These are phyloP conservation scores for Tritrichomonas musculus DNA, from an alignment of 208 protist genomes.

Conservation along the genomic window DNA sequence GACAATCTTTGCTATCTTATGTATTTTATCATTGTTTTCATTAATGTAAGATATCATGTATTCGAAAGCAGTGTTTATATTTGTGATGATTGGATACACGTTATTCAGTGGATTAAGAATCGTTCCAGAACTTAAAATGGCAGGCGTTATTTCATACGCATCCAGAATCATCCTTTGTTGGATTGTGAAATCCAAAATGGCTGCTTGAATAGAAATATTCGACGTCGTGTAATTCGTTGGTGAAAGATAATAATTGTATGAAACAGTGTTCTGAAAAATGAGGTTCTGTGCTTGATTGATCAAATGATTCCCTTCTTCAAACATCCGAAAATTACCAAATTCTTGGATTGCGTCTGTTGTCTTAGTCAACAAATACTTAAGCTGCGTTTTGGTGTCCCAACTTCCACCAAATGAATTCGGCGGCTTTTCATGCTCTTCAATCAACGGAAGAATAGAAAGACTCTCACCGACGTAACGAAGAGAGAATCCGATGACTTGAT, in stretches of 20 bases:
- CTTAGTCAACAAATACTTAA: not conserved
- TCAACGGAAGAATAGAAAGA: not conserved
- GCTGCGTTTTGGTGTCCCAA: not conserved
- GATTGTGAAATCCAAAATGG: not conserved
- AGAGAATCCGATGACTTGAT: not conserved
- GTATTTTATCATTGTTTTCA: not conserved
- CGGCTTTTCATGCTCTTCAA: not conserved
- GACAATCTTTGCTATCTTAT: not conserved
- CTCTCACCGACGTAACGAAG: not conserved
- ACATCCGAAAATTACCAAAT: not conserved
- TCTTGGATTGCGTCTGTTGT: not conserved
- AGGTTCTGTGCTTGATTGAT: not conserved
- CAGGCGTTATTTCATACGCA: not conserved
- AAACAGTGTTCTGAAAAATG: not conserved
- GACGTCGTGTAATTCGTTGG: not conserved
- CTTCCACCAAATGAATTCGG: not conserved
- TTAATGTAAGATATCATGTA: not conserved
- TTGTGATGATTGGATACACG: not conserved
- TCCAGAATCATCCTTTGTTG: not conserved
- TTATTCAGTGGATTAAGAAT: not conserved
- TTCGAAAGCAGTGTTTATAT: not conserved
- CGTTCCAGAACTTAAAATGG: too few relatives aligned
- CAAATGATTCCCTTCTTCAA: not conserved
- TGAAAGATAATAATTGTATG: not conserved
- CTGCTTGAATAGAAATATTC: not conserved